phyloP scores from a whole-genome alignment of 2,329 filamentous ascomycete species.

The Penicillium sp. region DNA sequence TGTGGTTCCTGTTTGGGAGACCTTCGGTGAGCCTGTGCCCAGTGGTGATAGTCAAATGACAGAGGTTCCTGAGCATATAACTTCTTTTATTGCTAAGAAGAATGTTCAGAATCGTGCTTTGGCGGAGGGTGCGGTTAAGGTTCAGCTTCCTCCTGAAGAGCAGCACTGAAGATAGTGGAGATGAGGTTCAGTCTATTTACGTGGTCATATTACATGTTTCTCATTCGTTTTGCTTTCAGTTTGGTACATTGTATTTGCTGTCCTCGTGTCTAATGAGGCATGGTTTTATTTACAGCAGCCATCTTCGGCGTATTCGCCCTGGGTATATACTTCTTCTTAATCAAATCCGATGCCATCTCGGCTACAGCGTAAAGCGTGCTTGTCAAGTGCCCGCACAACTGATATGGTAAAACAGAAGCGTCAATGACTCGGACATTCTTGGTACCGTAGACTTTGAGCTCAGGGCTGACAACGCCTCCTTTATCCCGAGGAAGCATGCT shows the following conservation, averaged over 20 bases:
- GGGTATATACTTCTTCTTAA: slow-evolving; percentile 23
- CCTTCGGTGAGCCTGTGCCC: slow-evolving; percentile 62
- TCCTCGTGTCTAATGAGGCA: neutral
- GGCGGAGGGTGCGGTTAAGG: slow-evolving; percentile 36
- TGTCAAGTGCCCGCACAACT: slow-evolving; percentile 30
- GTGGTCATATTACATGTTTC: too few relatives aligned
- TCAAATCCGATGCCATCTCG: slow-evolving; percentile 32
- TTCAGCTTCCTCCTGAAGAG: slow-evolving; percentile 30
- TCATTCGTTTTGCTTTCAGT: neutral
- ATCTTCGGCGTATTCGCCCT: neutral
- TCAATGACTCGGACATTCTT: slow-evolving; percentile 35
- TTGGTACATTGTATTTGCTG: neutral
- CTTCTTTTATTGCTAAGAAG: slow-evolving; percentile 49
- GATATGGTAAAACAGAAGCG: slow-evolving; percentile 33
- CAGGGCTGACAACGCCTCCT: slow-evolving; percentile 33
- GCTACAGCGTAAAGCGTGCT: slow-evolving; percentile 34
- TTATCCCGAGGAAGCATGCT: slow-evolving; percentile 33
- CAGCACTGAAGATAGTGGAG: slow-evolving; percentile 20
- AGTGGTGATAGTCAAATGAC: slow-evolving; percentile 58
- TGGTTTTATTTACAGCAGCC: neutral
- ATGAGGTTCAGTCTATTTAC: too few relatives aligned
- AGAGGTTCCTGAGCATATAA: slow-evolving; percentile 62
- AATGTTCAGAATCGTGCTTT: slow-evolving; percentile 47
- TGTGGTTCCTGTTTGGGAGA: slow-evolving; percentile 63
- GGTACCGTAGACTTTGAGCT: slow-evolving; percentile 34